Conservation (phyloP, 306 rosid species). For the Inga oerstediana region DNA sequence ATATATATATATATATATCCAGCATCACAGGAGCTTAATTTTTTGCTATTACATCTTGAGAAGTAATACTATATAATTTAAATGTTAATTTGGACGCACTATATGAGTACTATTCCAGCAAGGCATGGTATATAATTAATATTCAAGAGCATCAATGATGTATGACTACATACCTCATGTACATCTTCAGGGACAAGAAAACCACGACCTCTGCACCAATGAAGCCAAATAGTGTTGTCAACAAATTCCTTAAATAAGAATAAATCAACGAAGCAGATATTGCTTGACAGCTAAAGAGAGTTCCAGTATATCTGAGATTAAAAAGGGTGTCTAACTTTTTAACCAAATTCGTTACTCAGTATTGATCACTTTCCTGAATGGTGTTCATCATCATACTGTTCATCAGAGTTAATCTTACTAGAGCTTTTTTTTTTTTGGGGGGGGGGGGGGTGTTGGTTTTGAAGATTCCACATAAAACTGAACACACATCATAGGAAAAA, state of each 20-base stretch:
- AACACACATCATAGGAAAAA: conserved; percentile 2
- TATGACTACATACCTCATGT: conserved; percentile 52
- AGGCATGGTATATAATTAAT: not conserved
- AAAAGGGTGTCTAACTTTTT: conserved; percentile 5
- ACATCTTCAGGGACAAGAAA: conserved; percentile 78
- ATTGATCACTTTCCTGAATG: conserved; percentile 7
- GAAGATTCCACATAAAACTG: conserved; percentile 24
- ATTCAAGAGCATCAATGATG: not conserved
- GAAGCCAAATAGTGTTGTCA: conserved; percentile 28
- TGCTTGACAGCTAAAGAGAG: conserved; percentile 18
- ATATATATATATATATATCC: not conserved
- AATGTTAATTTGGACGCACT: not conserved
- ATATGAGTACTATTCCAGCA: not conserved
- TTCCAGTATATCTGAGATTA: conserved; percentile 6
- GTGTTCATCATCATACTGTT: not conserved
- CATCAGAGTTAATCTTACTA: not conserved
- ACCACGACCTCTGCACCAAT: conserved; percentile 75
- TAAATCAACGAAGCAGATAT: conserved; percentile 14
- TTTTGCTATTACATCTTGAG: not conserved
- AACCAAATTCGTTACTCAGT: not conserved
- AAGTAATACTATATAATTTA: not conserved
- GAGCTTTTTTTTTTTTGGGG: not conserved
- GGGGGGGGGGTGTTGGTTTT: not conserved
- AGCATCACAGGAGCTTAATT: not conserved
- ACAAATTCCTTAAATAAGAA: not conserved